Evolutionary conservation across 1,284 basidiomycete species (phyloP).

Genomic region (Boletellus sp.): DNA sequence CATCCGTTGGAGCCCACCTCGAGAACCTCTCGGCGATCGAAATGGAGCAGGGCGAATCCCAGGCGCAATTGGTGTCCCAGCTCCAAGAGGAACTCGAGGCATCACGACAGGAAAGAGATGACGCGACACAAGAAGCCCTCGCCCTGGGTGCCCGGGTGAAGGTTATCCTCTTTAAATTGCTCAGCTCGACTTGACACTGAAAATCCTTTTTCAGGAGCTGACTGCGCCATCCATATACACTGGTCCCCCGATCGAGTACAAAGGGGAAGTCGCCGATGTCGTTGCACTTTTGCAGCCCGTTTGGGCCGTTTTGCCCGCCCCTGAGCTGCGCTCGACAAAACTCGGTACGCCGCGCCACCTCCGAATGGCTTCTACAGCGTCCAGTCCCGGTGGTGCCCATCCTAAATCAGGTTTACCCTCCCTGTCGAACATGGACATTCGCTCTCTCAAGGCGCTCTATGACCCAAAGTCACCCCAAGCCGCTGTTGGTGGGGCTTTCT

Average conservation of each 20-base stretch:
- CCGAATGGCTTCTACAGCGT: constrained; percentile 39
- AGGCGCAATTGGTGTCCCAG: constrained; percentile 49
- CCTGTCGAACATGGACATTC: constrained; percentile 76
- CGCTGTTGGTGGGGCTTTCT: constrained; percentile 44
- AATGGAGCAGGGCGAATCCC: constrained; percentile 45
- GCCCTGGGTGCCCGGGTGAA: constrained; percentile 43
- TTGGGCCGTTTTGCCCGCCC: constrained; percentile 80
- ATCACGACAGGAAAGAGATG: constrained; percentile 52
- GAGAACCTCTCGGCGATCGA: constrained; percentile 49
- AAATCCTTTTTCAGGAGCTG: constrained; percentile 18
- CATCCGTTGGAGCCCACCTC: constrained; percentile 54
- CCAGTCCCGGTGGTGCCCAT: constrained; percentile 30
- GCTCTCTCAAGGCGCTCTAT: constrained; percentile 72
- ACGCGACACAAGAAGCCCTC: constrained; percentile 44
- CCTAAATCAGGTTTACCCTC: constrained; percentile 40
- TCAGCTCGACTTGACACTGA: constrained; percentile 6
- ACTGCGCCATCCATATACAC: constrained; percentile 21
- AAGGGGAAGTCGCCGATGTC: constrained; percentile 56
- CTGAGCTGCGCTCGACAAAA: constrained; percentile 69
- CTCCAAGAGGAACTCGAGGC: constrained; percentile 57
- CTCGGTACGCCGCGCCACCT: constrained; percentile 49
- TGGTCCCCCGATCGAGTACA: constrained; percentile 39
- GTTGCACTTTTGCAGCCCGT: constrained; percentile 63
- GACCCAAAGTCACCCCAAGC: constrained; percentile 43
- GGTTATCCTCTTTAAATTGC: constrained; percentile 31